A percentile compares a stretch with the other conserved stretches of the same genome.
phyloP scores from a whole-genome alignment of 768 basidiomycete genomes.

The Boletales sp. region DNA sequence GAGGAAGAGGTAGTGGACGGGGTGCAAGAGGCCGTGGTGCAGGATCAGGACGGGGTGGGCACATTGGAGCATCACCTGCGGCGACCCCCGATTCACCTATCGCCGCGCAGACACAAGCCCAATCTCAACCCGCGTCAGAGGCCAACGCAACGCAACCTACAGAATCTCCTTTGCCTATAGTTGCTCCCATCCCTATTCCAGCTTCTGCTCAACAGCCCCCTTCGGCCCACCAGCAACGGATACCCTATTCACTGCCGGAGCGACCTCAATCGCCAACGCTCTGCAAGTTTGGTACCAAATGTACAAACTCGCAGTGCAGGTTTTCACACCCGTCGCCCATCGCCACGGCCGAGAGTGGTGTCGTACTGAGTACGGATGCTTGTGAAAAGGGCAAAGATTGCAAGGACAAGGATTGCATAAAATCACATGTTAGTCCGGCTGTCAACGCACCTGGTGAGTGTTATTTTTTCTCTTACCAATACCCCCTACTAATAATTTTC shows the following conservation, averaged over 20 bases:
- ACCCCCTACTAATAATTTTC: conserved; percentile 5
- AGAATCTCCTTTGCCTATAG: conserved; percentile 15
- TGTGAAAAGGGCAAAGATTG: conserved; percentile 89
- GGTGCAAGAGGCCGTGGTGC: conserved; percentile 45
- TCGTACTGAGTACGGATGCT: conserved; percentile 91
- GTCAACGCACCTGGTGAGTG: conserved; percentile 57
- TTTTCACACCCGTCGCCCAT: conserved; percentile 98
- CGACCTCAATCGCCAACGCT: conserved; percentile 84
- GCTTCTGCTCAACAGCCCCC: conserved; percentile 20
- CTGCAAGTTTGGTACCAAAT: conserved; percentile 92
- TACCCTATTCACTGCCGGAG: conserved; percentile 61
- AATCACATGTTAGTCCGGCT: conserved; percentile 88
- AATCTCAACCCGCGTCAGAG: conserved; percentile 18
- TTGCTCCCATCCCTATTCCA: conserved; percentile 24
- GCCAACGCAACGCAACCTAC: conserved; percentile 1
- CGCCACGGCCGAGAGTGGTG: conserved; percentile 89
- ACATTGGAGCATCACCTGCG: conserved; percentile 22
- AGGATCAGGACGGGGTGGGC: conserved; percentile 43
- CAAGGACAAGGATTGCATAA: conserved; percentile 91
- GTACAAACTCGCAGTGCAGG: conserved; percentile 84
- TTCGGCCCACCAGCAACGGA: conserved; percentile 27
- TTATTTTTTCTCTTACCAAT: not conserved
- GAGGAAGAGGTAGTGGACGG: conserved; percentile 45
- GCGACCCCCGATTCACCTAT: conserved; percentile 17
- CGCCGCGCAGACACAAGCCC: conserved; percentile 18